Evolutionary conservation across 1,139 yeast species (phyloP).

Genomic region (Pichia kudriavzevii): DNA sequence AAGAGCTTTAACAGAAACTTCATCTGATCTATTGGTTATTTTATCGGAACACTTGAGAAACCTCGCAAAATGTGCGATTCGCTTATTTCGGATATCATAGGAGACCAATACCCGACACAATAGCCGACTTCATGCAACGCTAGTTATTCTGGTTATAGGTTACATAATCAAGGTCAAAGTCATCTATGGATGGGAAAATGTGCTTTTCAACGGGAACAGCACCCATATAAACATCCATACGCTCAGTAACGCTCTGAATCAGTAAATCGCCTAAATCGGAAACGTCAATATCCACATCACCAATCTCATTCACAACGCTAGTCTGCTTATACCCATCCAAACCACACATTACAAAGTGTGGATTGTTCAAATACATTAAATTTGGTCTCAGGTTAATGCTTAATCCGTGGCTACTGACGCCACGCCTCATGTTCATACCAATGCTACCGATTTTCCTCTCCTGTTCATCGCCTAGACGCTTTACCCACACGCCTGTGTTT

Average conservation of each 20-base stretch:
- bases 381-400: slow-evolving; percentile 77
- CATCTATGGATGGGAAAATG: too few relatives aligned
- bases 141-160: too few relatives aligned
- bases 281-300: background rate
- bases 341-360: slow-evolving; percentile 76
- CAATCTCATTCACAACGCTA: slow-evolving; percentile 28
- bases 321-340: slow-evolving; percentile 55
- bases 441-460: slow-evolving; percentile 90
- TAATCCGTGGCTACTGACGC: slow-evolving; percentile 84
- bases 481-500: slow-evolving; percentile 84
- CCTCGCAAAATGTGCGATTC: too few relatives aligned
- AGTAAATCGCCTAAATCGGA: slow-evolving; percentile 5
- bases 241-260: slow-evolving; percentile 1
- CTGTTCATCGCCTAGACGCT: slow-evolving; percentile 28
- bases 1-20: too few relatives aligned
- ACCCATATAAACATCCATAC: slow-evolving; percentile 14
- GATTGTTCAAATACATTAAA: slow-evolving; percentile 55
- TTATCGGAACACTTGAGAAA: too few relatives aligned
- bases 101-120: too few relatives aligned
- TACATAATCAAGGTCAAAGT: too few relatives aligned
- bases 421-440: slow-evolving; percentile 80
- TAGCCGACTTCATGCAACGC: too few relatives aligned
- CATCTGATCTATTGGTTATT: too few relatives aligned
- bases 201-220: too few relatives aligned
- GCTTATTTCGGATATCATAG: too few relatives aligned